Percentiles rank a stretch among this genome's conserved stretches.
These are phyloP conservation scores for Fennellomyces sp. DNA, from an alignment of 371 early-diverging fungal species.

Conservation along the genomic window DNA sequence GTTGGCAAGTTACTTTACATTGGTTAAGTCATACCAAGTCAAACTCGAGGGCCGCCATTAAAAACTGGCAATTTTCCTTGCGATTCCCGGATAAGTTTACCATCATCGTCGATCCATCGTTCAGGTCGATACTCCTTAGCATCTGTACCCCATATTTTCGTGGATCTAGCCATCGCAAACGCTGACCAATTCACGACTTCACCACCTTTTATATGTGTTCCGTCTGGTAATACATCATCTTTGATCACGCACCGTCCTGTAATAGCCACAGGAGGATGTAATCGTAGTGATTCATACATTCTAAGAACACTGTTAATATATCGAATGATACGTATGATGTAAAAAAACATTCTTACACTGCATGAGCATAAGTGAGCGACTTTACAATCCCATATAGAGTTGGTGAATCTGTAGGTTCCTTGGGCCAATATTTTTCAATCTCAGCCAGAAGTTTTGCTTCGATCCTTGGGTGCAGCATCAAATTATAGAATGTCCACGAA, in stretches of 20 bases:
- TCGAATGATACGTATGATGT: slow-evolving; percentile 1
- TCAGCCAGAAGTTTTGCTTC: slow-evolving; percentile 60
- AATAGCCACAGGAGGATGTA: slow-evolving; percentile 74
- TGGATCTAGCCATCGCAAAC: slow-evolving; percentile 53
- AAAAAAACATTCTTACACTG: slow-evolving; percentile 41
- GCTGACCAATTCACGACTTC: slow-evolving; percentile 50
- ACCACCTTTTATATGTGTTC: slow-evolving; percentile 57
- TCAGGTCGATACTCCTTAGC: slow-evolving; percentile 62
- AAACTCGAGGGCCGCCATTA: slow-evolving; percentile 54
- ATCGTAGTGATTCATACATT: slow-evolving; percentile 66
- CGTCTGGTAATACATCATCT: slow-evolving; percentile 74
- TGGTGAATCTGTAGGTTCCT: slow-evolving; percentile 33
- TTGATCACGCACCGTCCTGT: slow-evolving; percentile 63
- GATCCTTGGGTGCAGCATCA: slow-evolving; percentile 50
- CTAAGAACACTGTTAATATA: background rate
- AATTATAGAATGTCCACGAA: slow-evolving; percentile 74
- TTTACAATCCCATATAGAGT: slow-evolving; percentile 44
- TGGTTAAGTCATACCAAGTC: slow-evolving; percentile 11
- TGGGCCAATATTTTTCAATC: slow-evolving; percentile 35
- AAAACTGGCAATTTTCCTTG: slow-evolving; percentile 44
- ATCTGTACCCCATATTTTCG: slow-evolving; percentile 60
- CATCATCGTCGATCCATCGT: slow-evolving; percentile 47
- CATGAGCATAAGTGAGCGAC: slow-evolving; percentile 56
- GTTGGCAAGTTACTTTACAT: background rate
- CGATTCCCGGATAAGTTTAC: slow-evolving; percentile 26